Evolutionary conservation across 1,139 yeast species (phyloP), one percentile per base, ranked within the genome.

Genomic region (Lodderomyces theae): DNA sequence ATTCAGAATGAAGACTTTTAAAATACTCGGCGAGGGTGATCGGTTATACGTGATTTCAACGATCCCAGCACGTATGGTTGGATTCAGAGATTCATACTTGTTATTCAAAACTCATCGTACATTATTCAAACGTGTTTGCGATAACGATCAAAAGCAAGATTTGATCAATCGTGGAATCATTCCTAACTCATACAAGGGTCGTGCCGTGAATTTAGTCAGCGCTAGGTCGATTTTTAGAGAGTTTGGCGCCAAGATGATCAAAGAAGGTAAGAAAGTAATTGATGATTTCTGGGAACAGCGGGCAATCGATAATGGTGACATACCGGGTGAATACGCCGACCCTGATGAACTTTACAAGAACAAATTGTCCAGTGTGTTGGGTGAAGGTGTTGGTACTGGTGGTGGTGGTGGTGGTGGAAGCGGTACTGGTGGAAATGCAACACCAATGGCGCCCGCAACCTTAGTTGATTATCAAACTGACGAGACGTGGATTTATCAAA

Each of bases 1-100:
- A 53, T 92, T 77, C 64, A 72, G 92, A 45, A 85, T 88, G 47
- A 82, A 90, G 46, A 81, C 94, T 0, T 92, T 92, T 63, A 86
- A 87, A 4, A 76, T 90, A 9, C 63, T 74, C 34, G 88, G 86
- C 4, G 77, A 82, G 44, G 96, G 95, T 3, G 77, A 80, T 30
- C 72, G 81, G 47, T 71, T 82, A 44, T 92, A 80, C 60, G 89
- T 92, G 95, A 77, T 92, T 36, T 86, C 96, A 2, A 90, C 97
- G 0, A 97, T 90, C 57, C 96, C 97, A 1, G 97, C 98, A 0
- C 74, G 97, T 51, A 79, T 90, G 53, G 89, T 90, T 51, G 97
- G 97, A 3, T 89, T 89, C 64, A 75, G 97, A 53, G 98, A 92
- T 59, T 88, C 97, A 1, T 90, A 92, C 55, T 72, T 89, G 42